phyloP scores from a whole-genome alignment of 805 yeast species.

The Yarrowia deformans region DNA sequence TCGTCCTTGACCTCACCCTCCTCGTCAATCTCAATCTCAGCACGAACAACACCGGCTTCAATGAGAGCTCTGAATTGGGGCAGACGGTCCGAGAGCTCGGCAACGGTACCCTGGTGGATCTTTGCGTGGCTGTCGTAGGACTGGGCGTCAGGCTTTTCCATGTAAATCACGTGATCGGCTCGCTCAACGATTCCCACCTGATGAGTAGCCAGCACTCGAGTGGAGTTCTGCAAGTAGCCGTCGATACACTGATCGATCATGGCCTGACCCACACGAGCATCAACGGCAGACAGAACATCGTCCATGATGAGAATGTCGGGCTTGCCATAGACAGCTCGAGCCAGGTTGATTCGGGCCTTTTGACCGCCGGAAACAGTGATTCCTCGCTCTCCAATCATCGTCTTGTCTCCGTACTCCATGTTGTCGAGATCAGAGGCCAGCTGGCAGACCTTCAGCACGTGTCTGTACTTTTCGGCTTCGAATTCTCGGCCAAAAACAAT shows the following conservation, averaged over 20 bases:
- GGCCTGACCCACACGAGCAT: conserved; percentile 81
- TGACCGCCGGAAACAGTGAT: conserved; percentile 91
- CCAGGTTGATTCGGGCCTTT: conserved; percentile 83
- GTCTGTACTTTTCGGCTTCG: conserved; percentile 59
- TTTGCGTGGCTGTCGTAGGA: conserved; percentile 1
- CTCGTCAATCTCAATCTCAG: not conserved
- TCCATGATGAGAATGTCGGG: conserved; percentile 73
- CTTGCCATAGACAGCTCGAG: conserved; percentile 77
- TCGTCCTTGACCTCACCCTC: not conserved
- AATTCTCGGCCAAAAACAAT: conserved; percentile 70
- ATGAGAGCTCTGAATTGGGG: conserved; percentile 56
- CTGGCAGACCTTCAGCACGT: conserved; percentile 69
- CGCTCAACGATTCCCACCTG: conserved; percentile 72
- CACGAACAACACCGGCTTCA: conserved; percentile 45
- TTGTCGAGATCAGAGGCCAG: conserved; percentile 68
- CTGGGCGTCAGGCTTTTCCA: conserved; percentile 58
- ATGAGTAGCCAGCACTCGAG: conserved; percentile 83
- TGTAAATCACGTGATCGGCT: conserved; percentile 75
- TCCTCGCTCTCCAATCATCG: conserved; percentile 91
- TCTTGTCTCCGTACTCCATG: conserved; percentile 75
- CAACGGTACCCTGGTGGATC: conserved; percentile 58
- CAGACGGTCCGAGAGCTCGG: conserved; percentile 58
- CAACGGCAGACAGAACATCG: conserved; percentile 88
- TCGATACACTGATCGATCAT: conserved; percentile 72
- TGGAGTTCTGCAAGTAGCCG: conserved; percentile 63